Percentiles rank a stretch among this genome's conserved stretches.
These are phyloP conservation scores for Cystoderma amianthinum DNA, from an alignment of 768 basidiomycete species.

Conservation along the genomic window DNA sequence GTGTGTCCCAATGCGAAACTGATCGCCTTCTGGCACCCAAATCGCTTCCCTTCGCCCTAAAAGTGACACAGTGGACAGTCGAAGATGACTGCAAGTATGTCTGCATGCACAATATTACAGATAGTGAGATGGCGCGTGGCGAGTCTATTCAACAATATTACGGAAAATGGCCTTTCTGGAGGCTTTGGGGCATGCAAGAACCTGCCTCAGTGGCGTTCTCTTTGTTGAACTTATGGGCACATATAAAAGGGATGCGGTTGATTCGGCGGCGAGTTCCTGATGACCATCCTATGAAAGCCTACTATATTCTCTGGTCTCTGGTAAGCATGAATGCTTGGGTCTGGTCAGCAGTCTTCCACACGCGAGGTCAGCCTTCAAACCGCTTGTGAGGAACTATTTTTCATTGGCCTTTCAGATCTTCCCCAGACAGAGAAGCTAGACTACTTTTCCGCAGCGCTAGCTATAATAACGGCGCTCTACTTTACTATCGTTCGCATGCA, in stretches of 20 bases:
- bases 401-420: conserved; percentile 46
- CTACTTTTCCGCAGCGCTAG: conserved; percentile 89
- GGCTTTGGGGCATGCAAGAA: conserved; percentile 86
- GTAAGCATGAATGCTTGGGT: conserved; percentile 87
- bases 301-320: conserved; percentile 60
- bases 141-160: conserved; percentile 67
- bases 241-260: conserved; percentile 51
- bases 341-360: conserved; percentile 90
- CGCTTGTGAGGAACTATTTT: not conserved
- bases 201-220: conserved; percentile 90
- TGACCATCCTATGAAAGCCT: conserved; percentile 61
- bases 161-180: conserved; percentile 97
- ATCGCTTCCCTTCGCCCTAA: conserved; percentile 44
- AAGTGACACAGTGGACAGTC: conserved; percentile 83
- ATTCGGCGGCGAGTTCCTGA: conserved; percentile 40
- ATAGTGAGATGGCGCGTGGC: conserved; percentile 36
- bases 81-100: conserved; percentile 80
- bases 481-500: conserved; percentile 71
- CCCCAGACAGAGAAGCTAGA: conserved; percentile 85
- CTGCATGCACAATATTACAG: conserved; percentile 81
- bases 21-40: conserved; percentile 31
- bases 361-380: conserved; percentile 56
- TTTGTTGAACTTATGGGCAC: conserved; percentile 75
- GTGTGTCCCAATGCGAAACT: conserved; percentile 37
- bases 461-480: conserved; percentile 79